Evolutionary conservation across 164 flowering plant genomes (phyloP).

Genomic region (Tinospora cordifolia): DNA sequence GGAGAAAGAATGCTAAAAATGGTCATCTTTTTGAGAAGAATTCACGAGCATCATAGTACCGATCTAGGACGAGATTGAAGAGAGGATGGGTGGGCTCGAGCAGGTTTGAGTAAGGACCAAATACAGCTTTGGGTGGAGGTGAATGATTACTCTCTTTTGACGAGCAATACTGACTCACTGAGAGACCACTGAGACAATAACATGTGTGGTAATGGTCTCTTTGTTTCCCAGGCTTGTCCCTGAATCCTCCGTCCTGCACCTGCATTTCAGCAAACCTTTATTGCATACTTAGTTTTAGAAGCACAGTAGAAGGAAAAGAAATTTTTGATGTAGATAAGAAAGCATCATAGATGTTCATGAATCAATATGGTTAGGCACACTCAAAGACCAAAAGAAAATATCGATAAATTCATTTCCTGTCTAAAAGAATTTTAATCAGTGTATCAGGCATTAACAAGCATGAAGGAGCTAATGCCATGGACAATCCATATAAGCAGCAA

Average conservation of each 20-base stretch:
- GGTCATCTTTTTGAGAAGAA: conserved; percentile 19
- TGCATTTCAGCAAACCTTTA: conserved; percentile 24
- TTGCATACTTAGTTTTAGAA: too few species aligned
- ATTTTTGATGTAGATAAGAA: too few species aligned
- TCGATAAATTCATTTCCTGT: background rate
- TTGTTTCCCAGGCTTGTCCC: conserved; percentile 77
- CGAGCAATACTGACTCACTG: conserved; percentile 55
- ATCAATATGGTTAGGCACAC: background rate
- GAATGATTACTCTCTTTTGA: conserved; percentile 40
- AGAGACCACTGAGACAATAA: conserved; percentile 84
- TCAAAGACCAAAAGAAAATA: background rate
- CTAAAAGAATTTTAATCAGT: background rate
- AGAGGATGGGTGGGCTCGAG: conserved; percentile 76
- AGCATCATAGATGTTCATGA: background rate
- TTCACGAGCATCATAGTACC: conserved; percentile 24
- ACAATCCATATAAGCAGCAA: background rate
- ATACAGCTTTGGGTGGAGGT: conserved; percentile 44
- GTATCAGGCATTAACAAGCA: background rate
- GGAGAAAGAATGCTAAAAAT: background rate
- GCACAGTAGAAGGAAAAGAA: too few species aligned
- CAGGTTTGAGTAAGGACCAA: conserved; percentile 71
- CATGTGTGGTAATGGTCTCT: conserved; percentile 88
- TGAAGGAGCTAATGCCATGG: background rate
- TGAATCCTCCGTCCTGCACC: conserved; percentile 64
- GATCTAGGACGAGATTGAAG: conserved; percentile 52